Percentiles rank a stretch among this genome's conserved stretches.
phyloP scores from a whole-genome alignment of 2,329 filamentous ascomycete species.

The Fusarium sororula region DNA sequence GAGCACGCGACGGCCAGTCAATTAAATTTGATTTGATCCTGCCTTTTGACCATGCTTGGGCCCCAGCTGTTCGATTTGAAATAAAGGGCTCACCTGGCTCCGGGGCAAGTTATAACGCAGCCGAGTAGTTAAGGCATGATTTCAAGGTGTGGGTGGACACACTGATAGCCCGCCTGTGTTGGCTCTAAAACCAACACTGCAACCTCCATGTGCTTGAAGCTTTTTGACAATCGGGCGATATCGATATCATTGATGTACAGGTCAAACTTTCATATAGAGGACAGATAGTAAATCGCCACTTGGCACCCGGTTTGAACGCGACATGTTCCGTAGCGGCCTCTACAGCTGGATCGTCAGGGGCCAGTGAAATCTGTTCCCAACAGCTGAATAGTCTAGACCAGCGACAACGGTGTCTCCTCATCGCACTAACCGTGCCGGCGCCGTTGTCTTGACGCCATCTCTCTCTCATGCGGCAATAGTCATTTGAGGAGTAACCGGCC shows the following conservation, averaged over 20 bases:
- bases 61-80: slow-evolving; percentile 1
- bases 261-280: slow-evolving; percentile 2
- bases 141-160: slow-evolving; percentile 32
- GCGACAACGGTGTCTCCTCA: slow-evolving; percentile 30
- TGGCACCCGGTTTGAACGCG: slow-evolving; percentile 17
- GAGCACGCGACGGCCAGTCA: slow-evolving; percentile 23
- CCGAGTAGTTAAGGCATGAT: slow-evolving; percentile 10
- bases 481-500: neutral
- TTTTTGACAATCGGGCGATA: slow-evolving; percentile 26
- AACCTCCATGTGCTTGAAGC: slow-evolving; percentile 20
- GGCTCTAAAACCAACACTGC: slow-evolving; percentile 19
- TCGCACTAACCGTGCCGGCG: slow-evolving; percentile 24
- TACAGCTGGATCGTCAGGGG: slow-evolving; percentile 31
- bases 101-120: slow-evolving; percentile 21
- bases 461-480: slow-evolving; percentile 13
- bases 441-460: slow-evolving; percentile 29
- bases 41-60: neutral
- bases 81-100: slow-evolving; percentile 20
- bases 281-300: slow-evolving; percentile 6
- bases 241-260: slow-evolving; percentile 10
- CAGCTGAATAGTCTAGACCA: slow-evolving; percentile 31
- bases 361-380: slow-evolving; percentile 2
- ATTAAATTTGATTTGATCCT: slow-evolving; percentile 18
- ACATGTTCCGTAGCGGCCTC: slow-evolving; percentile 27
- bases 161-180: slow-evolving; percentile 10